Conservation (phyloP, 1,284 basidiomycete species). For the Sanghuangporus sanghuang region DNA sequence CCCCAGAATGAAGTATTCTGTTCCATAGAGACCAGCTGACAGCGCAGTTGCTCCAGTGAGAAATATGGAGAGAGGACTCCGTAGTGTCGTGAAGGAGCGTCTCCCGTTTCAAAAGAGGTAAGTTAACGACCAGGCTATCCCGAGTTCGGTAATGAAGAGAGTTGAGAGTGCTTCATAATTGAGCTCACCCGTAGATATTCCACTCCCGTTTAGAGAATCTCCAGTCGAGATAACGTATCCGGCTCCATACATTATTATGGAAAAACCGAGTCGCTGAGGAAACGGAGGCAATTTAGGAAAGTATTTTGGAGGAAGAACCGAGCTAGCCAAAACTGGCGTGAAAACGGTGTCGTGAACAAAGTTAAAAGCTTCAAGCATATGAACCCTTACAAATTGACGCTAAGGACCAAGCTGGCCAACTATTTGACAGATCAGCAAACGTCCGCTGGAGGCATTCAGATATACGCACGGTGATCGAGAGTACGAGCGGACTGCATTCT, state of each 20-base stretch:
- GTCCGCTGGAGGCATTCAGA: neutral
- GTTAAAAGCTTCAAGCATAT: too few species aligned
- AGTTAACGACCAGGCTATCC: constrained; percentile 41
- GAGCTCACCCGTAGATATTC: constrained; percentile 37
- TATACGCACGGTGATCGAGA: constrained; percentile 6
- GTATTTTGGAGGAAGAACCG: neutral
- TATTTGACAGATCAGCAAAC: neutral
- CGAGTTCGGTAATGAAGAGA: neutral
- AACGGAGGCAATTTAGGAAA: constrained; percentile 31
- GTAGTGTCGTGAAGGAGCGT: constrained; percentile 29
- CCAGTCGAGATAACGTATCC: constrained; percentile 38
- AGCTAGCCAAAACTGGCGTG: constrained; percentile 5
- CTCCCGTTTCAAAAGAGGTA: constrained; percentile 39
- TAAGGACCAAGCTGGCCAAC: constrained; percentile 10
- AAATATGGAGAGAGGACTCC: constrained; percentile 30
- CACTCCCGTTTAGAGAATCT: constrained; percentile 39
- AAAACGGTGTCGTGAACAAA: neutral
- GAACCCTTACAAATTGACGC: constrained; percentile 1
- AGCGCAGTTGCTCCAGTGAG: constrained; percentile 31
- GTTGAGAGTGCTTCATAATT: neutral
- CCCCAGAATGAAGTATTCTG: constrained; percentile 32
- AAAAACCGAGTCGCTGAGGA: constrained; percentile 38
- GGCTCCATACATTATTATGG: constrained; percentile 39
- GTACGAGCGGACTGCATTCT: neutral
- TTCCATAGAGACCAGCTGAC: constrained; percentile 37